phyloP scores from a whole-genome alignment of 2,329 filamentous ascomycete species.

The Coniochaeta sp. region DNA sequence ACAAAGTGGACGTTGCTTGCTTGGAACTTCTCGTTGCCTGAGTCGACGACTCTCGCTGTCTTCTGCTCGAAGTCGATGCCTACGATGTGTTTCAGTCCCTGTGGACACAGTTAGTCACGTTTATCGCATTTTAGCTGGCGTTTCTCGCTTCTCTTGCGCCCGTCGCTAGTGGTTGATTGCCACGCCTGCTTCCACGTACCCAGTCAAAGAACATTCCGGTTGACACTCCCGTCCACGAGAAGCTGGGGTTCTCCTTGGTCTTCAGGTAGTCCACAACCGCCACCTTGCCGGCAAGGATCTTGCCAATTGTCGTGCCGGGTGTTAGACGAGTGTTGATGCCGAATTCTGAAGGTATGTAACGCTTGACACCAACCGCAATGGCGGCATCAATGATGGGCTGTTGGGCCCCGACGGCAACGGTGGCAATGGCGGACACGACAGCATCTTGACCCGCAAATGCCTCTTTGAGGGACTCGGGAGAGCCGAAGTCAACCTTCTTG shows the following conservation, averaged over 20 bases:
- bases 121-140: too few species aligned
- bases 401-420: conserved; percentile 33
- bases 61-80: conserved; percentile 41
- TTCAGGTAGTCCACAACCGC: conserved; percentile 42
- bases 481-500: conserved; percentile 36
- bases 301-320: conserved; percentile 15
- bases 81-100: conserved; percentile 39
- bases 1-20: conserved; percentile 43
- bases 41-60: conserved; percentile 47
- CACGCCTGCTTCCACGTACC: conserved; percentile 27
- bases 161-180: too few species aligned
- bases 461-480: conserved; percentile 30
- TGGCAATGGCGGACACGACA: conserved; percentile 41
- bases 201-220: conserved; percentile 56
- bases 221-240: conserved; percentile 54
- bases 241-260: conserved; percentile 30
- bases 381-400: conserved; percentile 45
- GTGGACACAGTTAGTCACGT: not conserved
- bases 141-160: too few species aligned
- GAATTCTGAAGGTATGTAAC: conserved; percentile 52
- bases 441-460: conserved; percentile 48
- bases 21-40: conserved; percentile 43
- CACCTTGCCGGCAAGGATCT: conserved; percentile 20
- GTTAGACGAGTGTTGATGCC: conserved; percentile 21
- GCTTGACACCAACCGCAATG: conserved; percentile 44